Base-by-base conservation (phyloP, 2,329 filamentous ascomycete species). In the Erysiphe pulchra region DNA sequence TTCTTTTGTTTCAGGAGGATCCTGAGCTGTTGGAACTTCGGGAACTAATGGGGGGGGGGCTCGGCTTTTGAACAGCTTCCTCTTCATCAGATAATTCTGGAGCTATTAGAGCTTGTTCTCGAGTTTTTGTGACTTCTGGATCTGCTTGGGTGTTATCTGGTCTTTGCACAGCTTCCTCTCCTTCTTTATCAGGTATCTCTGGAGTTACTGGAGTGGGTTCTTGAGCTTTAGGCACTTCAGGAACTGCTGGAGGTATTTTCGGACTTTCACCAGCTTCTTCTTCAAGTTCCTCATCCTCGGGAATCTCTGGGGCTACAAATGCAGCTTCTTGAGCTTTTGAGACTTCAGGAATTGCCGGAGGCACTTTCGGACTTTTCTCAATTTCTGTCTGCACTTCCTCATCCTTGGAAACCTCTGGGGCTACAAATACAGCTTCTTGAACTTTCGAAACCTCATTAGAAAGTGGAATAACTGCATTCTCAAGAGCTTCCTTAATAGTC, bases 21-120 rank as follows among this genome's bases (percentile, higher is more conserved):
- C n/a, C 8, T 42, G 30, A 28, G 45, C 39, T n/a, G 46, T 45
- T 14, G 47, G 47, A 43, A 46, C 24, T 14, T n/a, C n/a, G 4
- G 45, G 41, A 37, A 36, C 28, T 44, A 32, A 40, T 20, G n/a
- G 13, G 31, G 24, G 47, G 31, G 2, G 28, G 2, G 3, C 33
- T 44, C 28, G 47, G 31, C 2, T 49, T 40, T 34, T 46, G 45
- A 34, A 47, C 33, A 13, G 47, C 37, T n/a, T 48, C 17, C 43
- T 45, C 12, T 42, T 42, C 18, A 32, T 8, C 18, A 32, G 6
- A 17, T 39, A 18, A 9, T 17, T 39, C 37, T 4, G 18, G 18
- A 16, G 10, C 9, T 14, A 17, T 14, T 39, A 4, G 7, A n/a
- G 16, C 10, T n/a, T 3, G 37, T 4, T 39, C 37, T n/a, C 7